Evolutionary conservation across 1,284 basidiomycete species (phyloP).

Genomic region (Fomitopsis pinicola): DNA sequence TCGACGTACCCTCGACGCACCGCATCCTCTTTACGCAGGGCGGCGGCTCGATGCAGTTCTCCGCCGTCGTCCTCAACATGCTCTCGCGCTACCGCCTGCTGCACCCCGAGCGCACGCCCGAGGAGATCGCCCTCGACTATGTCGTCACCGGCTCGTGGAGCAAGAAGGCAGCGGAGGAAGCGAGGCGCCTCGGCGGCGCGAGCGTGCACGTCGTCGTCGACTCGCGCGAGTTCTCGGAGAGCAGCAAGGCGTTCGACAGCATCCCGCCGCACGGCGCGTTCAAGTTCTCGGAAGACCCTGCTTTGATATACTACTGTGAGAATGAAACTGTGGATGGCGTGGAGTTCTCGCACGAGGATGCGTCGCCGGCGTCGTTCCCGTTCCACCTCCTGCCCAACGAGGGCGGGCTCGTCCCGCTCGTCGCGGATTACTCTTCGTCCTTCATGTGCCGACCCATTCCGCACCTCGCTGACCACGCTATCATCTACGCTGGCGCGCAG

Average conservation of each 20-base stretch:
- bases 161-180: conserved; percentile 82
- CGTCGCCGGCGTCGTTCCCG: conserved; percentile 73
- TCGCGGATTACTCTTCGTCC: conserved; percentile 95
- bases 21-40: conserved; percentile 89
- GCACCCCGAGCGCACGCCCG: conserved; percentile 50
- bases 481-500: conserved; percentile 98
- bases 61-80: conserved; percentile 85
- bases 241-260: conserved; percentile 72
- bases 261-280: conserved; percentile 76
- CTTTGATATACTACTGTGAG: conserved; percentile 97
- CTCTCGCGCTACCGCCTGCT: conserved; percentile 74
- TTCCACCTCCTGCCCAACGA: conserved; percentile 64
- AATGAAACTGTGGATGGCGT: conserved; percentile 99
- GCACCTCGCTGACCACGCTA: conserved; percentile 80
- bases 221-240: conserved; percentile 53
- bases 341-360: conserved; percentile 69
- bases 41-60: conserved; percentile 88
- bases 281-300: conserved; percentile 77
- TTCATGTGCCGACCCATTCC: conserved; percentile 97
- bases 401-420: conserved; percentile 65
- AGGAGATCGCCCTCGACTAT: conserved; percentile 75
- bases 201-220: conserved; percentile 71
- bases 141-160: conserved; percentile 91
- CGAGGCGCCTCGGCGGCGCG: conserved; percentile 54
- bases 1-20: conserved; percentile 82